A percentile compares a stretch with the other conserved stretches of the same genome.
Conservation (phyloP, 208 protist genomes). For the Leishmania tropica region DNA sequence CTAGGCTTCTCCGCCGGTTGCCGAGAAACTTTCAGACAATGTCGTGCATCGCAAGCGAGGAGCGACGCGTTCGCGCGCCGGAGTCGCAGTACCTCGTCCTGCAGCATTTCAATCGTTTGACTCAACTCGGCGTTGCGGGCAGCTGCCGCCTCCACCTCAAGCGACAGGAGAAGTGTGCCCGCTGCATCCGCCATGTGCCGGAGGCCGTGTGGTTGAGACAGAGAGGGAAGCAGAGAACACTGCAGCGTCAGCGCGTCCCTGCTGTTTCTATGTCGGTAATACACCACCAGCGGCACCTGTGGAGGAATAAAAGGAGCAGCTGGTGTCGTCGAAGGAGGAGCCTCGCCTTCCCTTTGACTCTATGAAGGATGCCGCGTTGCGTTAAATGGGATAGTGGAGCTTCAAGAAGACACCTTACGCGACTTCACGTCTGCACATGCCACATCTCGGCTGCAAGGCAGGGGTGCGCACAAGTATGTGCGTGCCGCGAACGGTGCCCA, state of each 20-base stretch:
- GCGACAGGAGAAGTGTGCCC: constrained; percentile 49
- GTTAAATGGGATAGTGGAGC: background rate
- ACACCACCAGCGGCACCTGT: background rate
- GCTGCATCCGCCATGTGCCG: constrained; percentile 22
- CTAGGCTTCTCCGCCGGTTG: background rate
- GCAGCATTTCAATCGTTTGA: constrained; percentile 40
- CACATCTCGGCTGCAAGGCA: background rate
- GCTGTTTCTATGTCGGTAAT: background rate
- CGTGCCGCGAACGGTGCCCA: background rate
- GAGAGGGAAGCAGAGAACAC: background rate
- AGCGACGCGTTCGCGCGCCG: background rate
- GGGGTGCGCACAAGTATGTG: background rate
- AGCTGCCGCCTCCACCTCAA: constrained; percentile 78
- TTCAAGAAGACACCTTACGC: background rate
- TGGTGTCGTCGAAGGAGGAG: no score
- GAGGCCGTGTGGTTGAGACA: no score
- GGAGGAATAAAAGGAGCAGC: background rate
- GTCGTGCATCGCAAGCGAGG: background rate
- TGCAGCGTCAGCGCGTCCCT: background rate
- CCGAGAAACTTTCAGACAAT: background rate
- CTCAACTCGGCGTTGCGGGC: constrained; percentile 73
- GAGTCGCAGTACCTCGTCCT: constrained; percentile 25
- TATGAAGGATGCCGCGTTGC: background rate
- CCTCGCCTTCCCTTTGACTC: background rate
- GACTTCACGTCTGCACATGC: background rate